phyloP scores from a whole-genome alignment of 169 alveolate species.

The Plasmodium coatneyi region DNA sequence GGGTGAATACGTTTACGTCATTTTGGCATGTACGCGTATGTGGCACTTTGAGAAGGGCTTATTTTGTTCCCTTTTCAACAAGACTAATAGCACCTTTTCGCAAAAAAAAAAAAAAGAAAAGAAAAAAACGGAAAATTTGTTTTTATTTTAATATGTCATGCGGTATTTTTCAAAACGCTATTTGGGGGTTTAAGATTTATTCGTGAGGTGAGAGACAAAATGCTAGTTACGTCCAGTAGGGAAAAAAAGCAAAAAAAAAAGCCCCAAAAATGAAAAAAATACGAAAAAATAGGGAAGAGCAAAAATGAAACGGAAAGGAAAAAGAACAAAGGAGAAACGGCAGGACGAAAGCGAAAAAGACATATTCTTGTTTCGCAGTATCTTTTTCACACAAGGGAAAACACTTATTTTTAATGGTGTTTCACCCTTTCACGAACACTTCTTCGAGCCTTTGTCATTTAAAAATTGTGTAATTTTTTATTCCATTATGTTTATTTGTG shows the following conservation, averaged over 20 bases:
- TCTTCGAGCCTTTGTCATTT: background rate
- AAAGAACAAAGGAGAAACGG: background rate
- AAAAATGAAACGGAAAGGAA: background rate
- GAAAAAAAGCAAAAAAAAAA: background rate
- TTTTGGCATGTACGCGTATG: background rate
- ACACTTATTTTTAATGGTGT: background rate
- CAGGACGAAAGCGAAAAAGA: background rate
- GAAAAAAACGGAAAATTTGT: background rate
- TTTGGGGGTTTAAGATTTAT: background rate
- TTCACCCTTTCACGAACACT: background rate
- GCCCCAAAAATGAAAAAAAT: background rate
- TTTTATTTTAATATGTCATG: background rate
- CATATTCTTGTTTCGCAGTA: conserved; percentile 1
- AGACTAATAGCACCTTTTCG: background rate
- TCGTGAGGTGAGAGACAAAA: background rate
- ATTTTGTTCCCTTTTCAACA: background rate
- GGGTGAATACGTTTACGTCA: background rate
- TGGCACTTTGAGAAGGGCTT: background rate
- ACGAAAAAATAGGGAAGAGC: background rate
- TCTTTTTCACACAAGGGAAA: background rate
- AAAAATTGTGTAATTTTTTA: background rate
- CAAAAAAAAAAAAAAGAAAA: background rate
- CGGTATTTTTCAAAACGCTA: background rate
- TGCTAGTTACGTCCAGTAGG: background rate
- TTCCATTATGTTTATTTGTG: background rate